phyloP scores from a whole-genome alignment of 2,329 filamentous ascomycete species.

The Phaeophleospora eucalypticola region DNA sequence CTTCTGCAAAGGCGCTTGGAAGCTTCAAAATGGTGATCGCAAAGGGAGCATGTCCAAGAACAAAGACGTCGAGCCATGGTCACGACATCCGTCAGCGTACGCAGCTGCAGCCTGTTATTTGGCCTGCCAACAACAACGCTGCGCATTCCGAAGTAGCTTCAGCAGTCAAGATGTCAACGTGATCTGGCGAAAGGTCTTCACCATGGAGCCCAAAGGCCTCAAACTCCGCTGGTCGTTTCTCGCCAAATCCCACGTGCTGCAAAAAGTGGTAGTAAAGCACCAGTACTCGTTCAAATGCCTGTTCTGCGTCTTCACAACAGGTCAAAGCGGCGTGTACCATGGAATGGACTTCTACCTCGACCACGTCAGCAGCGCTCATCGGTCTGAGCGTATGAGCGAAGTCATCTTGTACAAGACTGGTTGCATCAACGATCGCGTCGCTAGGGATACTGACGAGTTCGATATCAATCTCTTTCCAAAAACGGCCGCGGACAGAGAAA shows the following conservation, averaged over 20 bases:
- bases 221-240: constrained; percentile 47
- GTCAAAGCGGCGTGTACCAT: constrained; percentile 36
- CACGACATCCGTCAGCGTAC: constrained; percentile 21
- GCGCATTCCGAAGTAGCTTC: constrained; percentile 42
- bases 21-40: constrained; percentile 34
- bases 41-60: constrained; percentile 29
- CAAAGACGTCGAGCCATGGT: constrained; percentile 24
- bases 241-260: constrained; percentile 44
- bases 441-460: constrained; percentile 41
- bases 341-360: constrained; percentile 42
- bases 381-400: constrained; percentile 31
- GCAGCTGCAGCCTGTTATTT: constrained; percentile 27
- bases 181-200: constrained; percentile 28
- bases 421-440: constrained; percentile 41
- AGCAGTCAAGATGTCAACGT: constrained; percentile 29
- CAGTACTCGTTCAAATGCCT: constrained; percentile 42
- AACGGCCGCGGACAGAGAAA: constrained; percentile 1
- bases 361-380: constrained; percentile 39
- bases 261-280: constrained; percentile 28
- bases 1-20: constrained; percentile 48
- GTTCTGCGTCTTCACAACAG: constrained; percentile 43
- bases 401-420: constrained; percentile 40
- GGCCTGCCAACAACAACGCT: constrained; percentile 41
- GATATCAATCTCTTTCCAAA: constrained; percentile 46
- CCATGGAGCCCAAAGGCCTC: constrained; percentile 31